phyloP scores from a whole-genome alignment of 78 protist species.

The Dictyostelium discoideum region DNA sequence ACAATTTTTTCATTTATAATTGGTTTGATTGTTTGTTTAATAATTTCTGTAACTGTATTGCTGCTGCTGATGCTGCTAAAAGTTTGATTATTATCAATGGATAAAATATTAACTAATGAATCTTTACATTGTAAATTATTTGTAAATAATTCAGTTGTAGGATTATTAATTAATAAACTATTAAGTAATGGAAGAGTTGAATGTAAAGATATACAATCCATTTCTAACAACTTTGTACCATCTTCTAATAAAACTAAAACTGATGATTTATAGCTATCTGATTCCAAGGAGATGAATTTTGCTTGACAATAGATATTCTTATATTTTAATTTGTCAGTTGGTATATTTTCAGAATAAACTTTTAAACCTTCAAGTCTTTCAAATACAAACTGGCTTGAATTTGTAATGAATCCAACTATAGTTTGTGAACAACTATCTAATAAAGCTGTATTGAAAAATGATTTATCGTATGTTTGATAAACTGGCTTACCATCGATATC shows the following conservation, averaged over 20 bases:
- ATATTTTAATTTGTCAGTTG: not conserved
- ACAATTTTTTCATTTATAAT: not conserved
- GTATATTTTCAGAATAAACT: not conserved
- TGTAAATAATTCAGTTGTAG: not conserved
- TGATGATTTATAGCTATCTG: not conserved
- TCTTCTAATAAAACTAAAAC: constrained; percentile 18
- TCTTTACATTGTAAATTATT: not conserved
- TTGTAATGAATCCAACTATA: not conserved
- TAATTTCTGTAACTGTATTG: not conserved
- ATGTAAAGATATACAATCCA: not conserved
- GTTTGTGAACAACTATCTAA: constrained; percentile 25
- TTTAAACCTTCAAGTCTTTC: constrained; percentile 28
- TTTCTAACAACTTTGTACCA: constrained; percentile 4
- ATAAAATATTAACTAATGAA: not conserved
- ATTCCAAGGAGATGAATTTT: not conserved
- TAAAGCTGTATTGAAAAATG: constrained; percentile 24
- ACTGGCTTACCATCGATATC: not conserved
- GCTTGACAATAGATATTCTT: not conserved
- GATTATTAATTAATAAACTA: not conserved
- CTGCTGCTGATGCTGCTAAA: too few species aligned
- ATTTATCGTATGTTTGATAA: not conserved
- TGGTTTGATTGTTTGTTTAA: not conserved
- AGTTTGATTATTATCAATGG: not conserved
- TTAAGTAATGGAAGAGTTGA: not conserved
- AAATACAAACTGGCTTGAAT: constrained; percentile 25